Base-by-base conservation (phyloP, 2,329 filamentous ascomycete genomes). In the Aspergillus sergii region DNA sequence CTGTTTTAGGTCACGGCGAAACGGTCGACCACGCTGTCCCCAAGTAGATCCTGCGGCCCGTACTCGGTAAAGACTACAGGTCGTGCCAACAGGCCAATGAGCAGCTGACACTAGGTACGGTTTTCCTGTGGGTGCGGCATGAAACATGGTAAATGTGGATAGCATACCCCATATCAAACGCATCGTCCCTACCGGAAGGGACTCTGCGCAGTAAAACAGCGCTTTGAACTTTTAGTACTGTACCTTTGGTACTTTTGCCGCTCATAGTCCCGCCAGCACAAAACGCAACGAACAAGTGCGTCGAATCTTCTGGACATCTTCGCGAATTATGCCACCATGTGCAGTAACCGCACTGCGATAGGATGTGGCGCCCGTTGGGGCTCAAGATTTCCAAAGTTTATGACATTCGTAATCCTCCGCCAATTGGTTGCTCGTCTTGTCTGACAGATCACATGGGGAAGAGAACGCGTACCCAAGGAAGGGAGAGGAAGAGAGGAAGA, bases 381-480 rank as follows among this genome's bases (percentile, higher is more conserved):
- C 51, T 55, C 30, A 21, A 39, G 36, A 55, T 10, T 23, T 32
- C 9, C 32, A 39, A 39, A 36, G 32, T 26, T 21, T 23, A 26
- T 14, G 36, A 16, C 7, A 8, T 16, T 55, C 51, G 51, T 55
- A 39, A 55, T 39, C 32, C 51, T 55, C 51, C 51, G n/a, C 21
- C 51, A 39, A 55, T 39, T 55, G 51, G 26, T 39, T 21, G 11
- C 11, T 32, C 26, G n/a, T 21, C 11, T 19, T 26, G 51, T 39
- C 51, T 55, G 51, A 55, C 51, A 55, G 51, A 55, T 55, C 51
- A 55, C 32, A 55, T 55, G 51, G 36, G n/a, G 32, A 39, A 41
- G n/a, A 21, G 41, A 26, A 55, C 39, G 30, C 32, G 32, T 36
- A 39, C 51, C 51, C 28, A 7, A 51, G 28, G 48, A 26, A 48